Evolutionary conservation across 345 rosid genomes (phyloP).

Genomic region (Adansonia digitata): DNA sequence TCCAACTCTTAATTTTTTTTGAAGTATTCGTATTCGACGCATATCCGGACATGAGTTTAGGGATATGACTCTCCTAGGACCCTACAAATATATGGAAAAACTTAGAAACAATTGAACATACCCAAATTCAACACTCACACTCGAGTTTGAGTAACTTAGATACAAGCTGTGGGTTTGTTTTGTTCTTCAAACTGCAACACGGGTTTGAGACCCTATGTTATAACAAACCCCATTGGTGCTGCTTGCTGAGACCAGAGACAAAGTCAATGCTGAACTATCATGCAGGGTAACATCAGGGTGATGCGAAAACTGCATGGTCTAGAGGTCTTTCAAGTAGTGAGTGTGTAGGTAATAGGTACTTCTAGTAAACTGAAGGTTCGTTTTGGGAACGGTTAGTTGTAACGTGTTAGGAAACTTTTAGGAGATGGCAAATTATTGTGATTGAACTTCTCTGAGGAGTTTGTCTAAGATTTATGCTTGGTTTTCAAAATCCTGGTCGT

Average conservation of each 20-base stretch:
- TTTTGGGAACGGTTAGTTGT: background rate
- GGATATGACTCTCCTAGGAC: no score
- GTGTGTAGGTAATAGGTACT: background rate
- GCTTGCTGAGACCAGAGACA: background rate
- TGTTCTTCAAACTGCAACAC: no score
- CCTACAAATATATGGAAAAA: no score
- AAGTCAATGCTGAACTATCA: background rate
- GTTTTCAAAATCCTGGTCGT: background rate
- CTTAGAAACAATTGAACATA: no score
- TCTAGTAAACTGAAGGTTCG: background rate
- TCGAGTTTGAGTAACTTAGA: no score
- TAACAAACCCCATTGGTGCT: background rate
- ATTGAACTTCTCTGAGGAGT: background rate
- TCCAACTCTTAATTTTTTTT: no score
- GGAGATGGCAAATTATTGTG: background rate
- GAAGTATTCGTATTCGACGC: no score
- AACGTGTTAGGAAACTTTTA: background rate
- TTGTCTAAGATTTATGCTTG: background rate
- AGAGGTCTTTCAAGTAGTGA: background rate
- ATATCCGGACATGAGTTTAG: no score
- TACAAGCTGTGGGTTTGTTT: background rate
- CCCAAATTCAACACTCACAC: no score
- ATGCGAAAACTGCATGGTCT: background rate
- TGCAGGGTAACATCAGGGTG: no score
- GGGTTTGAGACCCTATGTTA: background rate